phyloP scores from a whole-genome alignment of 768 basidiomycete genomes.

The Panaeolus cyanescens region DNA sequence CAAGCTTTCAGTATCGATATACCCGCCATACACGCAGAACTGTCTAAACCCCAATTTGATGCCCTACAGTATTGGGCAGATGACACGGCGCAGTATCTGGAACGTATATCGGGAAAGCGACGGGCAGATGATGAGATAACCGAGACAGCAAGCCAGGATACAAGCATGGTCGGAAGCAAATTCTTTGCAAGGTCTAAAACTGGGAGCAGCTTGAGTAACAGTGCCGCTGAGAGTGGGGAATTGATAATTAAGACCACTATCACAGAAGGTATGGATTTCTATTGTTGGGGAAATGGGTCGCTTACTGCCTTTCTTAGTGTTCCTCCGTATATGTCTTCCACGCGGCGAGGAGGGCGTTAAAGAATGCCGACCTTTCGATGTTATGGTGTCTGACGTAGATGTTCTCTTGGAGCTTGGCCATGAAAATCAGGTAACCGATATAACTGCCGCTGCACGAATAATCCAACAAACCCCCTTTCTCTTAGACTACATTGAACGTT shows the following conservation, averaged over 20 bases:
- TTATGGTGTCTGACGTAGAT: constrained; percentile 64
- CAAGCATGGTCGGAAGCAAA: constrained; percentile 77
- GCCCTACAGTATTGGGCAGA: constrained; percentile 88
- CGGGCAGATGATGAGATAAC: constrained; percentile 24
- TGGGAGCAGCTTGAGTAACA: constrained; percentile 34
- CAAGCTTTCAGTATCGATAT: constrained; percentile 42
- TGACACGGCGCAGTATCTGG: constrained; percentile 75
- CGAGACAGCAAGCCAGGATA: constrained; percentile 44
- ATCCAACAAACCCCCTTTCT: neutral
- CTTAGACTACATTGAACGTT: constrained; percentile 64
- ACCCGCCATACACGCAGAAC: constrained; percentile 61
- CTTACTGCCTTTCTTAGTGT: constrained; percentile 22
- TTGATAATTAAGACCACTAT: constrained; percentile 48
- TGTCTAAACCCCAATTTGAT: constrained; percentile 72
- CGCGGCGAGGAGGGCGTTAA: constrained; percentile 31
- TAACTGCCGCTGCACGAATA: neutral
- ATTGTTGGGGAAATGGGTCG: constrained; percentile 8
- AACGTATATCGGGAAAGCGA: constrained; percentile 35
- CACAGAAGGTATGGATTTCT: constrained; percentile 34
- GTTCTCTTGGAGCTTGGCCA: constrained; percentile 67
- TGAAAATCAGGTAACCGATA: constrained; percentile 60
- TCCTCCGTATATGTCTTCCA: constrained; percentile 52
- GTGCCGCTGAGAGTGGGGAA: constrained; percentile 33
- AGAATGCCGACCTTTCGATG: constrained; percentile 49
- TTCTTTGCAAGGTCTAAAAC: constrained; percentile 67